Percentiles rank a stretch among this genome's conserved stretches.
These are phyloP conservation scores for Diaporthe vaccinii DNA, from an alignment of 2,329 filamentous ascomycete genomes.

Conservation along the genomic window DNA sequence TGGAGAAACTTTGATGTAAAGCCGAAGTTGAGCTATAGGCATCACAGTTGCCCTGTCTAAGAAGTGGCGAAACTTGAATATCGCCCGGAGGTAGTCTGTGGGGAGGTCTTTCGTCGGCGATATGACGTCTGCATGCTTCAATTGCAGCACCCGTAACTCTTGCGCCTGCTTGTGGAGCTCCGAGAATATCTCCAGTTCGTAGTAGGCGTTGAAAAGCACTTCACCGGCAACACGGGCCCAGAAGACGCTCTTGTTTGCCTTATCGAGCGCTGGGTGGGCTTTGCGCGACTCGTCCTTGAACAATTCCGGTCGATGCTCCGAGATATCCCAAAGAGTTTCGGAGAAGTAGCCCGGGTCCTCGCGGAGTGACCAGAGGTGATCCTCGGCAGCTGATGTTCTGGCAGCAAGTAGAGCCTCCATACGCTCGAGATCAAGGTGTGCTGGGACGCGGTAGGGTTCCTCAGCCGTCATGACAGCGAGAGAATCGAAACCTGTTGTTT, in stretches of 20 bases:
- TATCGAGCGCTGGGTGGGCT: slow-evolving; percentile 47
- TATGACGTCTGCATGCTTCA: slow-evolving; percentile 51
- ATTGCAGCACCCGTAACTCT: slow-evolving; percentile 48
- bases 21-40: slow-evolving; percentile 47
- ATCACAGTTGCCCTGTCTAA: slow-evolving; percentile 51
- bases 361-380: slow-evolving; percentile 67
- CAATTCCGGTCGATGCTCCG: slow-evolving; percentile 57
- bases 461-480: slow-evolving; percentile 60
- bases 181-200: slow-evolving; percentile 54
- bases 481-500: slow-evolving; percentile 52
- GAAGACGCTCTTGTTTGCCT: slow-evolving; percentile 45
- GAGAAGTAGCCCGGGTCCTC: slow-evolving; percentile 72
- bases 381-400: slow-evolving; percentile 57
- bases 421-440: slow-evolving; percentile 58
- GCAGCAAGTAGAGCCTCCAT: slow-evolving; percentile 60
- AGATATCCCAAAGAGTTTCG: slow-evolving; percentile 44
- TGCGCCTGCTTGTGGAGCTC: slow-evolving; percentile 52
- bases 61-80: slow-evolving; percentile 57
- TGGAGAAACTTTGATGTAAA: slow-evolving; percentile 54
- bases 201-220: slow-evolving; percentile 51
- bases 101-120: slow-evolving; percentile 53
- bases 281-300: slow-evolving; percentile 55
- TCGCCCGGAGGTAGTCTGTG: slow-evolving; percentile 52
- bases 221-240: slow-evolving; percentile 56
- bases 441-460: slow-evolving; percentile 66